Evolutionary conservation across 306 rosid genomes (phyloP).

Genomic region (Glycine tomentella): DNA sequence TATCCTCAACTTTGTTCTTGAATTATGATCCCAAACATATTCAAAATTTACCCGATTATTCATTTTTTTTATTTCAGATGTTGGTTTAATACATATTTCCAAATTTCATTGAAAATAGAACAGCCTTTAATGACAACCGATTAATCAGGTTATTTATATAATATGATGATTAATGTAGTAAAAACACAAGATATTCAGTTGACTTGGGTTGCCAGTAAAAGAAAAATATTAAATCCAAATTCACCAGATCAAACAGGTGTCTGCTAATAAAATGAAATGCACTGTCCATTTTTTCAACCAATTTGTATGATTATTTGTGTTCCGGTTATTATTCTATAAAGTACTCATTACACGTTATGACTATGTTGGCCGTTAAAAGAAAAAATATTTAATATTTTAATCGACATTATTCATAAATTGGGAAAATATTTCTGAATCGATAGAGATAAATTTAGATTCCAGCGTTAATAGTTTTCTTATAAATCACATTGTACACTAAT

Average conservation of each 20-base stretch:
- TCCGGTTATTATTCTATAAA: not conserved
- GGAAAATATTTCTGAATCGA: not conserved
- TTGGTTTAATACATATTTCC: too few relatives aligned
- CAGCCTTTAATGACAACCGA: too few relatives aligned
- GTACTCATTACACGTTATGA: not conserved
- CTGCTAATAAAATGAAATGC: too few relatives aligned
- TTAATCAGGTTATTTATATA: too few relatives aligned
- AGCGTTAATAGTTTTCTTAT: not conserved
- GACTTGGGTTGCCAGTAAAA: too few relatives aligned
- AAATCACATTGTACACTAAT: not conserved
- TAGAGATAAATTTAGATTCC: not conserved
- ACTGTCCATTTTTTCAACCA: not conserved
- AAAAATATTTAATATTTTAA: not conserved
- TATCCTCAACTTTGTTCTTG: not conserved
- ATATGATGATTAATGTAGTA: too few relatives aligned
- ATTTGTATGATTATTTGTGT: not conserved
- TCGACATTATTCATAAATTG: not conserved
- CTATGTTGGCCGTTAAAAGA: not conserved
- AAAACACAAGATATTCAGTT: too few relatives aligned
- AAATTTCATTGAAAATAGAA: too few relatives aligned
- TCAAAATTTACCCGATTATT: too few relatives aligned
- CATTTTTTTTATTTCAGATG: too few relatives aligned
- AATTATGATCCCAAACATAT: not conserved
- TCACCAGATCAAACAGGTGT: too few relatives aligned
- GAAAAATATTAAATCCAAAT: too few relatives aligned